Evolutionary conservation across 441 rosid species (phyloP), one percentile per base, ranked within the genome.

Genomic region (Gossypium schwendimanii): DNA sequence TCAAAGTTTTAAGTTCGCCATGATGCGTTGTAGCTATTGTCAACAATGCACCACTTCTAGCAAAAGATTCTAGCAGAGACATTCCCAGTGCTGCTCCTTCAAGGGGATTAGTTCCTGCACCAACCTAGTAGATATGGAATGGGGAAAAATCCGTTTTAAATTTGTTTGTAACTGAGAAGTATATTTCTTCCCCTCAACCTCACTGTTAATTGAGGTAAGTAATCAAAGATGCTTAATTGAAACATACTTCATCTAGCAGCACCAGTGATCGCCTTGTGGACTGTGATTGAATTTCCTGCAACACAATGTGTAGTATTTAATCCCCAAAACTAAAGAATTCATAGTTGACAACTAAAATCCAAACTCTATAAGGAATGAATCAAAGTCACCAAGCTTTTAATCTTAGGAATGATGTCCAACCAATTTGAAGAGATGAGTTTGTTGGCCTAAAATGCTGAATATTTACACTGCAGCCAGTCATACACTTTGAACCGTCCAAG

Each of bases 71-170:
- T 33, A 94, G 91, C 60, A 94, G 71, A 50, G 99, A 85, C 93
- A 94, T 92, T 74, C 97, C 97, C 69, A 94, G 82, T 50, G 97
- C 97, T 74, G 99, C 97, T 74, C 99, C 97, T 87, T 94, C 97
- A 63, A 94, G 93, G 20, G 99, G 99, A 86, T 94, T 94, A 71
- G 99, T 94, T 73, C 99, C 97, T 14, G 94, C 97, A 78, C 97
- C 97, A 80, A 94, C 94, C 97, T 94, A 79, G 36, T 28, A 49
- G 74, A 63, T 70, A 60, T 47, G 69, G 63, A 65, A 72, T 9
- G 60, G 60, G 55, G 21, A 14, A 49, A 3, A 21, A 54, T 73
- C 23, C 0, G 28, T 6, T 17, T 14, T 63, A 71, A 20, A 61
- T 20, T 59, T 54, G 54, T 4, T 73, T 50, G 41, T 53, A 49